phyloP scores from a whole-genome alignment of 495 filamentous ascomycete genomes.

The Penicillium canariense region DNA sequence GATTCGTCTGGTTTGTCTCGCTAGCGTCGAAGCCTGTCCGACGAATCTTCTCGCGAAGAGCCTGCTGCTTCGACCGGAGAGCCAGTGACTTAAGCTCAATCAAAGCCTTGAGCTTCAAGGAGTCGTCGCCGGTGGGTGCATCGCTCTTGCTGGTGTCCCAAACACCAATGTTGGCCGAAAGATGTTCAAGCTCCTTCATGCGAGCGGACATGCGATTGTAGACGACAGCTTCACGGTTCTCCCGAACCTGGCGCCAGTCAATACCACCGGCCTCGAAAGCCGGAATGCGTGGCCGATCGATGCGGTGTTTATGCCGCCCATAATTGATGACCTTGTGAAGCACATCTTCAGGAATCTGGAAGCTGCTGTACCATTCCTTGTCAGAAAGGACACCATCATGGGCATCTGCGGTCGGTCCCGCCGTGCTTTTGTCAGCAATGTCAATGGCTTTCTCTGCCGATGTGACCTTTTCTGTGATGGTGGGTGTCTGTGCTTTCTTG shows the following conservation, averaged over 20 bases:
- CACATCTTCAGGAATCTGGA: slow-evolving; percentile 63
- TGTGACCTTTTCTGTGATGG: slow-evolving; percentile 54
- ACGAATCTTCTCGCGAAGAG: slow-evolving; percentile 78
- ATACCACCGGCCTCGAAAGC: slow-evolving; percentile 87
- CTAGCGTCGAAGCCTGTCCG: slow-evolving; percentile 89
- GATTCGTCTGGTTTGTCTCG: slow-evolving; percentile 49
- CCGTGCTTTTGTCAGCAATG: slow-evolving; percentile 38
- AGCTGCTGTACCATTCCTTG: slow-evolving; percentile 56
- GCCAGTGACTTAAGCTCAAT: slow-evolving; percentile 90
- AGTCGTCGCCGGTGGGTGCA: slow-evolving; percentile 69
- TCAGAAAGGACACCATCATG: slow-evolving; percentile 26
- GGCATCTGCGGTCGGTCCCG: slow-evolving; percentile 34
- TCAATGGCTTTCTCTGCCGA: slow-evolving; percentile 54
- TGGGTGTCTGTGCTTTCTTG: slow-evolving; percentile 62
- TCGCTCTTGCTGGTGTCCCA: slow-evolving; percentile 78
- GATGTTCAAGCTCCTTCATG: slow-evolving; percentile 74
- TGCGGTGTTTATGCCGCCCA: slow-evolving; percentile 68
- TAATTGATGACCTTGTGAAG: slow-evolving; percentile 67
- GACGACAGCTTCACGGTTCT: slow-evolving; percentile 81
- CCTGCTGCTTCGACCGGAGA: slow-evolving; percentile 79
- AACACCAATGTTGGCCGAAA: slow-evolving; percentile 76
- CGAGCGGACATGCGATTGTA: slow-evolving; percentile 86
- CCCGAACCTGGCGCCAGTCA: slow-evolving; percentile 69
- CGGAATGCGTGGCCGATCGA: slow-evolving; percentile 72
- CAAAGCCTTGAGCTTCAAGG: slow-evolving; percentile 80